These are phyloP conservation scores for Aspergillus avenaceus DNA, from an alignment of 495 filamentous ascomycete species.

Conservation along the genomic window DNA sequence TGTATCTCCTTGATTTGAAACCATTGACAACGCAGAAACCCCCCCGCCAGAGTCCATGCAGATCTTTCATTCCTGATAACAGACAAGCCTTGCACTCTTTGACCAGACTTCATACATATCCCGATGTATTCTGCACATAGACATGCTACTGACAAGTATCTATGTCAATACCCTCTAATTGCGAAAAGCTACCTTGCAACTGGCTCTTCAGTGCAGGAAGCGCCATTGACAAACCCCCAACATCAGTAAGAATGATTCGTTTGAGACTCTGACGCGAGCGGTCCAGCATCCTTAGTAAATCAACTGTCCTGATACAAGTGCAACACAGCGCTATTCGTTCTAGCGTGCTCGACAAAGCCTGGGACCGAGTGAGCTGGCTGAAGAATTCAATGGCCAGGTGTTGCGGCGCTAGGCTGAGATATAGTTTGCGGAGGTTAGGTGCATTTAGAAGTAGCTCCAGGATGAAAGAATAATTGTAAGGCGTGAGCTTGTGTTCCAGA, in stretches of 20 bases:
- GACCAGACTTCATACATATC: too few species aligned
- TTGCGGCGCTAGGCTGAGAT: constrained; percentile 2
- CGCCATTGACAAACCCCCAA: not conserved
- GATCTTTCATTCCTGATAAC: too few species aligned
- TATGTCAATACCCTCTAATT: not conserved
- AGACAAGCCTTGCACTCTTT: too few species aligned
- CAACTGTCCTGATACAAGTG: not conserved
- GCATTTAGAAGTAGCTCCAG: constrained; percentile 2
- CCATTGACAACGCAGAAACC: too few species aligned
- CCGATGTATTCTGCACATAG: too few species aligned
- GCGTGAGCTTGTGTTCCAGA: constrained; percentile 7
- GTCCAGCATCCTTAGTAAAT: not conserved
- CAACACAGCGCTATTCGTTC: not conserved
- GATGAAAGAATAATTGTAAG: constrained; percentile 8
- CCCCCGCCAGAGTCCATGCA: too few species aligned
- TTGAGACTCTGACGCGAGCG: not conserved
- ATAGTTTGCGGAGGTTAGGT: constrained; percentile 6
- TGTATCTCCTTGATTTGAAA: too few species aligned
- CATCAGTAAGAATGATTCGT: not conserved
- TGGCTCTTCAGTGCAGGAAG: not conserved
- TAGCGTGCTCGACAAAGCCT: not conserved
- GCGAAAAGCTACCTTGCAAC: not conserved
- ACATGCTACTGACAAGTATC: not conserved
- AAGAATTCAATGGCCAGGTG: constrained; percentile 7
- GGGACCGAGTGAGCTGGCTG: not conserved